Base-by-base conservation (phyloP, 768 basidiomycete species). In the Sutorius australiensis region DNA sequence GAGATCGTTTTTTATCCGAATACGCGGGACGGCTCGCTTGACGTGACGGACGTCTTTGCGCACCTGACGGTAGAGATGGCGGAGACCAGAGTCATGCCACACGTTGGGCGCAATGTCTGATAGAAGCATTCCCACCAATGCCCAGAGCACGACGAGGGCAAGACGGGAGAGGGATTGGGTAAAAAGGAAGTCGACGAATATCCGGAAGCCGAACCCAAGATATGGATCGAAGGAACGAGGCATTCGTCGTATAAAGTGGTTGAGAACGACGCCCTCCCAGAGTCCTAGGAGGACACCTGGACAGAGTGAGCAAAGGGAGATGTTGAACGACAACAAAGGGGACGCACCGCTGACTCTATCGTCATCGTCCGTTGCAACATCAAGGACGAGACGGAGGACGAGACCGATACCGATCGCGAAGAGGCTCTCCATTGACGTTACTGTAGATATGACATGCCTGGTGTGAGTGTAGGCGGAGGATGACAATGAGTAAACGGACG, bases 201-300 rank as follows among this genome's bases (percentile, higher is more conserved):
- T 75, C n/a, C 89, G 76, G 46, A 88, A 79, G 33, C 72, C 83
- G 54, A 82, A 80, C 13, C 79, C 84, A 49, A 89, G 70, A 67
- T 83, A 87, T 8, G 87, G 87, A 67, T 89, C 87, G 51, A 76
- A 73, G 0, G 87, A 87, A 50, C 52, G 63, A 31, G 86, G 85
- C 68, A 77, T 77, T 64, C 86, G 86, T 55, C 78, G 78, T 57
- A 87, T 68, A 66, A 87, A 89, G 59, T 89, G 88, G 37, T 82
- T 79, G 50, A 88, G 74, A 34, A 89, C 81, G 24, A 86, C 78
- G 44, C 89, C 87, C 68, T 90, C 88, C 86, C 87, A 90, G 17
- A 89, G 72, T 8, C 88, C 89, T 48, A 91, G 74, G 51, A 90
- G 76, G 13, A 83, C 82, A 16, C 83, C 81, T 79, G 50, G 13